Percentiles rank a stretch among this genome's conserved stretches.
Conservation (phyloP, 2,329 filamentous ascomycete species). For the Dactylellina sp. region DNA sequence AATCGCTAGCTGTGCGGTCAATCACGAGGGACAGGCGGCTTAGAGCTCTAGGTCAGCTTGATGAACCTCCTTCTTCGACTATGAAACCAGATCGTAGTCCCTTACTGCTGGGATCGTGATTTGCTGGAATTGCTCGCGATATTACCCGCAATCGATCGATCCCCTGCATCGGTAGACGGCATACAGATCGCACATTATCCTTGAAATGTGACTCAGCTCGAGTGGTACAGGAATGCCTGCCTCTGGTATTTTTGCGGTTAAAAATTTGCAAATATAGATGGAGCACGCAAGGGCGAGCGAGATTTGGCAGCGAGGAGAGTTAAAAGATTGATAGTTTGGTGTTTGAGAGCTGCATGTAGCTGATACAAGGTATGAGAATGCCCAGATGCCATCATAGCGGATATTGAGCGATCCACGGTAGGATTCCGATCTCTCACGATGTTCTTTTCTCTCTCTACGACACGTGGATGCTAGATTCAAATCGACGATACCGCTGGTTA, state of each 20-base stretch:
- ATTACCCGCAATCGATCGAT: background rate
- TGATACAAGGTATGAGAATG: slow-evolving; percentile 7
- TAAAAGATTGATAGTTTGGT: background rate
- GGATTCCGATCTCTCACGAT: too few relatives aligned
- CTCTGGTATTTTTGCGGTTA: too few relatives aligned
- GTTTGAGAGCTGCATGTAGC: background rate
- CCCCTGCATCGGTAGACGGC: background rate
- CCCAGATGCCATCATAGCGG: background rate
- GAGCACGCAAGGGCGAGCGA: slow-evolving; percentile 3
- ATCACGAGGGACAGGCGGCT: too few relatives aligned
- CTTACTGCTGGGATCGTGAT: too few relatives aligned
- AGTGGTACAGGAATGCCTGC: slow-evolving; percentile 3
- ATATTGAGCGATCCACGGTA: background rate
- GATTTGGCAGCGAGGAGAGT: background rate
- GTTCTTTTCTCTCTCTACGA: too few relatives aligned
- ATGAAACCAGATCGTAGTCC: too few relatives aligned
- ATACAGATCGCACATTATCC: background rate
- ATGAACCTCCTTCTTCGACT: too few relatives aligned
- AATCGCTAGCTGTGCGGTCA: too few relatives aligned
- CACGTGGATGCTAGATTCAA: too few relatives aligned
- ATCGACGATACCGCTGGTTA: too few relatives aligned
- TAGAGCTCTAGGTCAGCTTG: too few relatives aligned
- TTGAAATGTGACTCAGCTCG: background rate
- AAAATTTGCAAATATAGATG: too few relatives aligned
- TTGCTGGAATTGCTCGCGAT: background rate